A percentile compares a stretch with the other conserved stretches of the same genome.
These are phyloP conservation scores for Tetracladium setigerum DNA, from an alignment of 495 filamentous ascomycete genomes.

Conservation along the genomic window DNA sequence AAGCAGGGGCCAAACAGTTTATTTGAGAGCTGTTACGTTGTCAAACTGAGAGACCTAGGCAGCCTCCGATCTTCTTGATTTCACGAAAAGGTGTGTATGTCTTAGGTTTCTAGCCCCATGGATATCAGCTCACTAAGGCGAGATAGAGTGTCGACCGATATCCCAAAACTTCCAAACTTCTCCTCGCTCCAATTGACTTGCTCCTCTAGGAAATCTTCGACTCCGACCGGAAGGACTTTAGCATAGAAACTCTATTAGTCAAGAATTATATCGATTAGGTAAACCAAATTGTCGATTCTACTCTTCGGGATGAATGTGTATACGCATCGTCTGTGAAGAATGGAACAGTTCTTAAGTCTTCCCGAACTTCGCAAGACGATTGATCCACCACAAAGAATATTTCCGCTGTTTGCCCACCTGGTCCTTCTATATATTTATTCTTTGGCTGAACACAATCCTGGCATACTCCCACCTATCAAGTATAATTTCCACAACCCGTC, in stretches of 20 bases:
- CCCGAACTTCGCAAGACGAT: not conserved
- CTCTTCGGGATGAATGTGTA: too few species aligned
- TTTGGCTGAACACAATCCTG: not conserved
- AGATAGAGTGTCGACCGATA: too few species aligned
- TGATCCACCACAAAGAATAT: not conserved
- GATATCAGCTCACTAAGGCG: too few species aligned
- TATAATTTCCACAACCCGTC: not conserved
- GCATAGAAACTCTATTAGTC: too few species aligned
- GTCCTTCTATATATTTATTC: not conserved
- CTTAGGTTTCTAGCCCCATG: too few species aligned
- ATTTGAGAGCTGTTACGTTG: not conserved
- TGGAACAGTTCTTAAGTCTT: not conserved
- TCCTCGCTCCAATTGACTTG: too few species aligned
- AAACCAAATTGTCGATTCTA: too few species aligned
- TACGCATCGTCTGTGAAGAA: not conserved
- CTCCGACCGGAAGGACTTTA: too few species aligned
- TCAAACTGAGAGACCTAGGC: not conserved
- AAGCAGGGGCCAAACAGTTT: not conserved
- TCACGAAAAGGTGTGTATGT: too few species aligned
- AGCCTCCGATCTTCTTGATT: not conserved
- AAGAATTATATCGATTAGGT: too few species aligned
- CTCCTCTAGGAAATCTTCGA: too few species aligned
- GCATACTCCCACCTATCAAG: slow-evolving; percentile 10
- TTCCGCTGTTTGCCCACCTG: slow-evolving; percentile 1
- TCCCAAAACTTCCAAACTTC: too few species aligned